phyloP scores from a whole-genome alignment of 257 asterid genomes.

The Echium plantagineum region DNA sequence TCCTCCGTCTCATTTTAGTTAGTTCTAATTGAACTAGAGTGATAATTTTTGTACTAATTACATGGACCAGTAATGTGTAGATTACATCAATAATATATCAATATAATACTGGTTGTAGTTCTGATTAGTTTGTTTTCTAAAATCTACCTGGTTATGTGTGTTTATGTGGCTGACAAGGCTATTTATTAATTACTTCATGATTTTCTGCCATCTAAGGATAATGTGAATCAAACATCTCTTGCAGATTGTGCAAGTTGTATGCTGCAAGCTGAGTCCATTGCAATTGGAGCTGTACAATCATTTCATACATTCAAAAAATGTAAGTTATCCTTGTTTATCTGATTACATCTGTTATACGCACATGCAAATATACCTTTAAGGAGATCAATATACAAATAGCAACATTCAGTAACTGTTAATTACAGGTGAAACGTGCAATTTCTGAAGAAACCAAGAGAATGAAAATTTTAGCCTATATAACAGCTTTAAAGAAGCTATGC shows the following conservation, averaged over 20 bases:
- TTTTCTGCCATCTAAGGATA: not conserved
- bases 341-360: conserved; percentile 6
- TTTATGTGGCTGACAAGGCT: not conserved
- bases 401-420: conserved; percentile 13
- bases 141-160: not conserved
- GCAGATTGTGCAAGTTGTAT: conserved; percentile 87
- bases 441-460: conserved; percentile 67
- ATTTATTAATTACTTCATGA: no score
- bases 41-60: no score
- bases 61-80: no score
- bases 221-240: conserved; percentile 6
- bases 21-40: not conserved
- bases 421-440: conserved; percentile 85
- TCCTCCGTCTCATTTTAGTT: no score
- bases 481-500: conserved; percentile 96
- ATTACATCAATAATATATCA: not conserved
- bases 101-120: not conserved
- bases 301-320: conserved; percentile 95
- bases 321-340: conserved; percentile 21
- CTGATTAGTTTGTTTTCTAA: not conserved
- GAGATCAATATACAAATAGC: not conserved
- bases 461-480: conserved; percentile 85
- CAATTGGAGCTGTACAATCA: conserved; percentile 75
- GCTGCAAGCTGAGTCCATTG: conserved; percentile 91
- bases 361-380: conserved; percentile 6